Base-by-base conservation (phyloP, 2,329 filamentous ascomycete species). In the Aspergillus alliaceus region DNA sequence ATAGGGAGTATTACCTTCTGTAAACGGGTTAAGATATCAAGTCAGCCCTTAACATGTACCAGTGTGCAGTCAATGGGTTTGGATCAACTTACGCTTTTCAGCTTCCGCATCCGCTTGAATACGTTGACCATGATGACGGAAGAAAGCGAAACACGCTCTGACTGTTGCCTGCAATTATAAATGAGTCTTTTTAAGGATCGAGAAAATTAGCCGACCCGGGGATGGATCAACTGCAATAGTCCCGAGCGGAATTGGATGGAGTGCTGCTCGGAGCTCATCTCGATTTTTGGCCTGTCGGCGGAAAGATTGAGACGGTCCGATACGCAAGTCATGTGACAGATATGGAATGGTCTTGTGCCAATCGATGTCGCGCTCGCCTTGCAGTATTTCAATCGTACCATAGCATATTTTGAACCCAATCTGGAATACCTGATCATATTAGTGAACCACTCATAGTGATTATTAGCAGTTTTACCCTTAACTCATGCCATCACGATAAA, bases 51-150 rank as follows among this genome's bases (percentile, higher is more conserved):
- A 25, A 15, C 8, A 29, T 31, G 11, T n/a, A 54, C 31, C 18
- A 18, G 27, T 42, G 18, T 39, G 22, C 12, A 24, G 50, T 25
- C 29, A 29, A 42, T 35, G 32, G 40, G 14, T 39, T 29, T 42
- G 47, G n/a, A 25, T 24, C 15, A 54, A 53, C 58, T 48, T 82
- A 91, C 90, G 75, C 84, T 80, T 74, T 86, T 86, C 72, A 96
- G 79, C 76, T 86, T 86, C 73, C 88, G 86, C 84, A 91, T 86
- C 68, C 91, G 88, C 77, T 86, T 85, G 61, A 76, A 69, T 46
- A 80, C 61, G 66, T 79, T 80, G 59, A 80, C 77, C 77, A 79
- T 80, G 58, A 49, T 74, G 66, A 61, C 60, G 55, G n/a, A 56
- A 50, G 35, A 25, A 32, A 24, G 32, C 51, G 27, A 31, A 48